phyloP scores from a whole-genome alignment of 108 stramenopile species.

The Cyclotella baltica region DNA sequence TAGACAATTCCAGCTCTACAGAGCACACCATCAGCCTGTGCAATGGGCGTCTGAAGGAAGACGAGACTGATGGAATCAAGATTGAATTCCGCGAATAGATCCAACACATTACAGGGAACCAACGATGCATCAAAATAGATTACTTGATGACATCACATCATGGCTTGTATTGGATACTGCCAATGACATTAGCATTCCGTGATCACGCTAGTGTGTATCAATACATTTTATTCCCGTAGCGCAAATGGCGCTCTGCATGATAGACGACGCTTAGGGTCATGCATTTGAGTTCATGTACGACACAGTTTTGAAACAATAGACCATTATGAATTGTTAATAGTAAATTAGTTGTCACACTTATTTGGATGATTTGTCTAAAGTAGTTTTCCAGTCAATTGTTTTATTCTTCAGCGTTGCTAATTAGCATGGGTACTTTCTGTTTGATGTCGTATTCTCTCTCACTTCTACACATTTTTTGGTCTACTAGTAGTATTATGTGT shows the following conservation, averaged over 20 bases:
- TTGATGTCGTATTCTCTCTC: no score
- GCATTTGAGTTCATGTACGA: neutral
- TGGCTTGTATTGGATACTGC: constrained; percentile 1
- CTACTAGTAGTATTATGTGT: no score
- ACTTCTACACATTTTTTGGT: no score
- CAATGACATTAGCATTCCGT: neutral
- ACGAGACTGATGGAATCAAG: neutral
- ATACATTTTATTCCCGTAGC: neutral
- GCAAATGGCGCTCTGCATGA: neutral
- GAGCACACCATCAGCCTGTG: neutral
- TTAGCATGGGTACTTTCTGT: no score
- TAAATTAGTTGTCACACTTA: no score
- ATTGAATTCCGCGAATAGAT: constrained; percentile 2
- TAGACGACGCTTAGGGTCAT: neutral
- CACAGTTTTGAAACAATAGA: neutral
- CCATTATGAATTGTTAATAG: neutral
- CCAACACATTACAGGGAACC: neutral
- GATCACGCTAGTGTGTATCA: neutral
- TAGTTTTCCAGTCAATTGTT: no score
- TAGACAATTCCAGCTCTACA: neutral
- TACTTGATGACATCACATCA: neutral
- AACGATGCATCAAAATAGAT: neutral
- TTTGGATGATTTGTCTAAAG: no score
- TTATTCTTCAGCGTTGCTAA: no score
- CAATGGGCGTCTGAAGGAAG: constrained; percentile 6